Conservation (phyloP, 2,329 filamentous ascomycete genomes). For the Penicillium sp. region DNA sequence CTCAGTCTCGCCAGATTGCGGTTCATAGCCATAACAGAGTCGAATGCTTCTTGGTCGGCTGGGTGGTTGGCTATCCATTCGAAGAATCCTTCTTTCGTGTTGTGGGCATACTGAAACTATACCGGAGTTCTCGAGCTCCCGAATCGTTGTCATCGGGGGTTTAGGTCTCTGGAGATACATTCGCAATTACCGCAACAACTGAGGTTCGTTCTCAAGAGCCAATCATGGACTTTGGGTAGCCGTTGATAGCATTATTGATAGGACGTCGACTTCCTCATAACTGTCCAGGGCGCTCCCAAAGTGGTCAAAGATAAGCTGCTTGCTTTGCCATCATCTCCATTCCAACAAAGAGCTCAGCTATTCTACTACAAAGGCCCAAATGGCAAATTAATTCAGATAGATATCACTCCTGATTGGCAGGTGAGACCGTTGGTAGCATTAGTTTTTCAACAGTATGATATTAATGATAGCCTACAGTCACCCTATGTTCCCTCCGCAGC, state of each 20-base stretch:
- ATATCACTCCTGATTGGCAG: slow-evolving; percentile 16
- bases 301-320: slow-evolving; percentile 17
- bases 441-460: background rate
- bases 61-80: too few relatives aligned
- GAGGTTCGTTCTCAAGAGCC: background rate
- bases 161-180: slow-evolving; percentile 11
- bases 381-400: slow-evolving; percentile 14
- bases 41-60: too few relatives aligned
- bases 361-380: slow-evolving; percentile 10
- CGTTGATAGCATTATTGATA: slow-evolving; percentile 2
- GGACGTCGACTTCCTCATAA: slow-evolving; percentile 17
- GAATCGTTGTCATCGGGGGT: slow-evolving; percentile 10
- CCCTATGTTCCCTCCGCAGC: slow-evolving; percentile 4
- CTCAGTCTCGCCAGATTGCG: too few relatives aligned
- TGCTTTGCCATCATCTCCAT: slow-evolving; percentile 6
- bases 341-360: slow-evolving; percentile 11
- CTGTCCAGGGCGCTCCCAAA: slow-evolving; percentile 13
- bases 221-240: background rate
- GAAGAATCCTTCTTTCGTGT: too few relatives aligned
- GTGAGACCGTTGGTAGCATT: background rate
- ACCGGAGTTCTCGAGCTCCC: slow-evolving; percentile 7
- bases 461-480: slow-evolving; percentile 1
- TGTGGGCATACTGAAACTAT: too few relatives aligned
- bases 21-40: too few relatives aligned
- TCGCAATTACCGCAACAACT: background rate